Evolutionary conservation across 768 basidiomycete genomes (phyloP), one percentile per base, ranked within the genome.

Genomic region (Boletus bicolor): DNA sequence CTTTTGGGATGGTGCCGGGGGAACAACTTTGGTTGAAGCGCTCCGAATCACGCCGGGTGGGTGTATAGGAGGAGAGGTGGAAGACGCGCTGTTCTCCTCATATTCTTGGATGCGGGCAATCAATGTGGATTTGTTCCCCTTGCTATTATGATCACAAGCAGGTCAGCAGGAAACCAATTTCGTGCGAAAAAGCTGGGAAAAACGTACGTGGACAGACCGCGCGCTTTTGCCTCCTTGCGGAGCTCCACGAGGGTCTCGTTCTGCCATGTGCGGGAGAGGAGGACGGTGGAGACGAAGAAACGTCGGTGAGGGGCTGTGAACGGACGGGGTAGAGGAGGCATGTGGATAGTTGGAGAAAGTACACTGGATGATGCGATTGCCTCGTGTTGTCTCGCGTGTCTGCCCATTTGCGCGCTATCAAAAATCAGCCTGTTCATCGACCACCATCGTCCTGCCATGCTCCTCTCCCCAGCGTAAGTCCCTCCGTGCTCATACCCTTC

Each of bases 401-500:
- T 28, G 28, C 28, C 28, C 28, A 28, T 28, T 28, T 77, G 79
- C 73, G 68, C 56, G 61, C 49, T 59, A 58, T 71, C 63, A 59
- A 53, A 48, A 53, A 63, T 52, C 72, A 61, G 52, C 47, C 64
- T 61, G 61, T 36, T 3, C 56, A 60, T 59, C 68, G 56, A 59
- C 60, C 61, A 49, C 61, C 61, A 66, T 57, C 67, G 48, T 56
- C 53, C 62, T 53, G 65, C 48, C 72, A 91, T 91, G 89, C 83
- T 91, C 66, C 83, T 84, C 72, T 91, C 89, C 61, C 90, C 90
- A 71, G 84, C 88, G 90, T 91, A 71, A 76, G 78, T 71, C 36
- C 15, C 72, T 54, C 63, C 57, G 56, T 49, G 44, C 66, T 58
- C 56, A 47, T 63, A 55, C 38, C 47, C 9, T 53, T 44, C 43